Evolutionary conservation across 352 stramenopile genomes (phyloP), one percentile per base, ranked within the genome.

Genomic region (Phytopythium aichiense): DNA sequence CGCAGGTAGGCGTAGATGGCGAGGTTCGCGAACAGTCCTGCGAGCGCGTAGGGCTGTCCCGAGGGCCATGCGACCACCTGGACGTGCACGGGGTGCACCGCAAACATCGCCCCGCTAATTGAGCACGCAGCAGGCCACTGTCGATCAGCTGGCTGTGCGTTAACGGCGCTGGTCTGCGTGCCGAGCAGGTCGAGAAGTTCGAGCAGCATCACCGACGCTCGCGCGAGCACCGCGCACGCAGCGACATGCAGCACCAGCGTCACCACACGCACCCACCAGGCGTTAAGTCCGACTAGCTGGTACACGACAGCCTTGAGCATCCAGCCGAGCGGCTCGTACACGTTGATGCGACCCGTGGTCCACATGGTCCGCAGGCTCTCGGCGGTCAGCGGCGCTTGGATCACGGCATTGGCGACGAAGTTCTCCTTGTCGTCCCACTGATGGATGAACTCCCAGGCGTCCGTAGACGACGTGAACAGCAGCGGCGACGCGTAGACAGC

Each of bases 21-120:
- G 12, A 90, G 52, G 52, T 79, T 67, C 15, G 70, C 72, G 52
- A 92, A 89, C 12, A 90, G 43, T 6, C 71, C 71, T 7, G 74
- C 73, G 16, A 89, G 66, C 3, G 81, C 64, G 52, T 94, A 92
- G 2, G 84, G 81, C 61, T 92, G 78, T 2, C 77, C 79, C 0
- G 82, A 92, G 30, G 82, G 76, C 81, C 84, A 93, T 13, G 55
- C 78, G 28, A 93, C 67, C 33, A 91, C 72, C 46, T 93, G 81
- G 30, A 88, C 73, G 45, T 88, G 66, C 40, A 87, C 62, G 9
- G 84, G 84, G 40, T 94, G 84, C 6, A 89, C 65, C 15, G 67
- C 65, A 58, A 78, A 91, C n/a, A 90, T 11, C 45, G 76, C 59
- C 20, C 76, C 63, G 45, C 71, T 83, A 40, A 91, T 49, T 2